Percentiles rank a stretch among this genome's conserved stretches.
Evolutionary conservation across 441 rosid genomes (phyloP).

Genomic region (Syzygium malaccense): DNA sequence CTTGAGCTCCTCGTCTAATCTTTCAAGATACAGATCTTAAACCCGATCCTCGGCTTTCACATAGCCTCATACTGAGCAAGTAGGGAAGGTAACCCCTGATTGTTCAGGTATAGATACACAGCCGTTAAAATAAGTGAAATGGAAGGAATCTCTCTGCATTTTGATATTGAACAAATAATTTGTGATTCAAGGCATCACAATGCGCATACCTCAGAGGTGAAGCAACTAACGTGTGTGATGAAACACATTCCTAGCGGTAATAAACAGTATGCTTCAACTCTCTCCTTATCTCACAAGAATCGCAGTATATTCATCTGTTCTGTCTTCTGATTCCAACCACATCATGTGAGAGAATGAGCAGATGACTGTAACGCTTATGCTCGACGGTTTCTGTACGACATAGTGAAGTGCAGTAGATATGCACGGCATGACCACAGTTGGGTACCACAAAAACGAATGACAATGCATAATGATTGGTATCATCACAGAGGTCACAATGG

Average conservation of each 20-base stretch:
- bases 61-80: not conserved
- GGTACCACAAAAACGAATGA: not conserved
- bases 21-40: not conserved
- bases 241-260: not conserved
- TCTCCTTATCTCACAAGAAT: not conserved
- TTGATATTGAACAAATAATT: not conserved
- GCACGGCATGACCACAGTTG: not conserved
- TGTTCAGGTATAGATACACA: not conserved
- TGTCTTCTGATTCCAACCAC: not conserved
- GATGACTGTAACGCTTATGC: not conserved
- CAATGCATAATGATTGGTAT: not conserved
- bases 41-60: not conserved
- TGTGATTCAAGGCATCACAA: not conserved
- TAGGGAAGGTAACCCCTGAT: not conserved
- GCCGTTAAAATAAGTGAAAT: not conserved
- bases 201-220: not conserved
- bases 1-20: not conserved
- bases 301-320: not conserved
- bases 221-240: not conserved
- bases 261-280: not conserved
- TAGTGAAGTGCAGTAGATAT: not conserved
- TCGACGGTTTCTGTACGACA: not conserved
- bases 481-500: not conserved
- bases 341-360: not conserved
- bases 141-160: not conserved